Evolutionary conservation across 192 early-diverging fungal species (phyloP), one percentile per base, ranked within the genome.

Genomic region (Lunasporangiospora selenospora): DNA sequence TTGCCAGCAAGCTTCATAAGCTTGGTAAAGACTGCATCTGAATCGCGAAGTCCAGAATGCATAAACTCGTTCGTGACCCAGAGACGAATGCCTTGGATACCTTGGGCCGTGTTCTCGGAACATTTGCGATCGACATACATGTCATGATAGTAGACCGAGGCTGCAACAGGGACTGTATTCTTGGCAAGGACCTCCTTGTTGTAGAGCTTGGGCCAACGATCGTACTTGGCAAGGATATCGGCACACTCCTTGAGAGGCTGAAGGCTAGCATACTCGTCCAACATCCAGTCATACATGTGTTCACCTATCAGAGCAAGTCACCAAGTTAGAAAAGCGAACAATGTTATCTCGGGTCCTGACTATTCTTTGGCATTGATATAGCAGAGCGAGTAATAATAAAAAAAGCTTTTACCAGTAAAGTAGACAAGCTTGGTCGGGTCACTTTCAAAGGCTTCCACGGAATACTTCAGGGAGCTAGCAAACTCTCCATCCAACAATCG

Each of bases 11-110:
- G 62, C 44, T 77, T 77, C 21, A 88, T 75, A 15, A 90, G 58
- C 58, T 90, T 85, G 8, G 62, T 70, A 24, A 88, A 50, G 44
- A 90, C 67, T 26, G 75, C 78, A 10, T 79, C 77, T 18, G 71
- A 48, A 60, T 88, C 87, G 24, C 78, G 76, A 56, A 80, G 57
- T 3, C 86, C 88, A 60, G 86, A 85, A 63, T 88, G 88, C 53
- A 81, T 83, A 75, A 77, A 90, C 59, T 88, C 85, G 61, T 90
- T 90, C 3, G 88, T 87, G 34, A 90, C 77, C 85, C 85, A 90
- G 27, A 83, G 83, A 29, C 75, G 71, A 53, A 84, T 83, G 24
- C 86, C 85, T 37, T 69, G 55, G 45, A 88, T 82, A 26, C 48
- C 54, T 5, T 64, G 43, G 8, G 85, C 86, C 9, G 86, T 84